phyloP scores from a whole-genome alignment of 257 asterid genomes.

The Mitragyna speciosa region DNA sequence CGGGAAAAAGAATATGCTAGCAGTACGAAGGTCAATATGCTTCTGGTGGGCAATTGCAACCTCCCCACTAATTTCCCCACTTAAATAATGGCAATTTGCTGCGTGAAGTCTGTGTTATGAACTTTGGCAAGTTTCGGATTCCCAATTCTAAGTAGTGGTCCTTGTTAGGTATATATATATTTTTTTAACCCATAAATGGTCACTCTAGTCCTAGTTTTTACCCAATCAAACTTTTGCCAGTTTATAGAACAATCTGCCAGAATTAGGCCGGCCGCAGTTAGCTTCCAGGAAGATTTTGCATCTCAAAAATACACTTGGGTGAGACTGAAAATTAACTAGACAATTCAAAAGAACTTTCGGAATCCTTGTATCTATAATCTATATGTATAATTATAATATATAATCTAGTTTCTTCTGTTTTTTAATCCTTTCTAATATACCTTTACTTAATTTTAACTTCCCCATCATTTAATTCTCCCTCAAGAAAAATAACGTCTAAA shows the following conservation, averaged over 20 bases:
- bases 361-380: background rate
- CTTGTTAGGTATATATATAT: background rate
- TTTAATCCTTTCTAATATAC: no score
- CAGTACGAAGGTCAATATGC: conserved; percentile 5
- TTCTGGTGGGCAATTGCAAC: conserved; percentile 4
- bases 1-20: conserved; percentile 6
- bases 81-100: conserved; percentile 5
- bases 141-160: background rate
- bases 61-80: background rate
- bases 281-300: background rate
- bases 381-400: no score
- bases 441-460: no score
- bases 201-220: background rate
- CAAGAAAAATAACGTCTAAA: no score
- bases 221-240: background rate
- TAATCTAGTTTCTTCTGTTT: no score
- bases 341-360: background rate
- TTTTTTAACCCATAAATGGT: background rate
- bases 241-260: background rate
- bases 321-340: background rate
- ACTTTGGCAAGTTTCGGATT: background rate
- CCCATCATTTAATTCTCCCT: no score
- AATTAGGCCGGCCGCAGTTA: background rate
- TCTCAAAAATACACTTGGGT: background rate
- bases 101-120: background rate